Base-by-base conservation (phyloP, 148 eudicot genomes). In the Tetragonia tetragonoides region DNA sequence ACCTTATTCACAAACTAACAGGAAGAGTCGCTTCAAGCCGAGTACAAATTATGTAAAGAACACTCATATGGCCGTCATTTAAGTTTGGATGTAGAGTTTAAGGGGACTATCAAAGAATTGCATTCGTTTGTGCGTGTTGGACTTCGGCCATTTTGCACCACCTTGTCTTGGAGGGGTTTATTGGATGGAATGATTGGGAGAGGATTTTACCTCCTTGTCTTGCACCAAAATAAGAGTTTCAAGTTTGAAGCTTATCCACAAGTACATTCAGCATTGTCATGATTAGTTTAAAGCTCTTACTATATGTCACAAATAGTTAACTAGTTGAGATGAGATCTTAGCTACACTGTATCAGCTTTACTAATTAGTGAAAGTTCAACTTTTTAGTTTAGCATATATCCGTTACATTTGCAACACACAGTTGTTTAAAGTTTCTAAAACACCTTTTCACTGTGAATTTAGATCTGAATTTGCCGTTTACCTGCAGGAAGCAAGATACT, bases 401-500 rank as follows among this genome's bases (percentile, higher is more conserved):
- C 61, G 59, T 71, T 40, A 41, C 56, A 61, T 66, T 62, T 61
- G 77, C 9, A 18, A 46, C 65, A 8, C 10, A 49, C 53, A 24
- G 53, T 12, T 7, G 20, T 28, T 70, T 40, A 59, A 16, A 72
- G 38, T 78, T 78, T 42, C 14, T 62, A 60, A 47, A 47, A 17
- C 69, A 14, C 51, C 34, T 66, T 66, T n/a, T 2, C 49, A 28
- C 34, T 28, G 34, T 28, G 34, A 28, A 28, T 24, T 34, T 59
- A 37, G 3, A n/a, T 28, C 67, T 63, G 39, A 76, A 51, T 16
- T 37, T 76, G 68, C 59, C n/a, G 65, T 20, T 39, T 60, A 42
- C 74, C 59, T n/a, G n/a, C n/a, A 61, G 38, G 53, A 80, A 21
- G 53, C 20, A 75, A 28, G 70, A 75, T 80, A 47, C 51, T 64